Evolutionary conservation across 2,329 filamentous ascomycete genomes (phyloP), one percentile per base, ranked within the genome.

Genomic region (Monosporascus cannonballus): DNA sequence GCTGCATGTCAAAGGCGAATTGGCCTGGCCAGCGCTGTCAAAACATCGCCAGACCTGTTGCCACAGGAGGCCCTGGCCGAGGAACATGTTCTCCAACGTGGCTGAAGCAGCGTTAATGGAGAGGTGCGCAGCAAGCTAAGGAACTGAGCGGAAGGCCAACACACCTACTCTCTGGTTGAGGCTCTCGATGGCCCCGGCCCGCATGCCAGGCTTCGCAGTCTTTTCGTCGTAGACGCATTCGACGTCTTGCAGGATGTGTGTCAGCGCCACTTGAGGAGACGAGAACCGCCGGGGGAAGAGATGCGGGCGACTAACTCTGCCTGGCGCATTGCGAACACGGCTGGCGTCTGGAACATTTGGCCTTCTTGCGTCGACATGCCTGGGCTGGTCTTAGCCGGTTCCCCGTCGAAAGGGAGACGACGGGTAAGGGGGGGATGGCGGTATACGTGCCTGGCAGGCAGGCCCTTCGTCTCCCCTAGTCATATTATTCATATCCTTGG

Each of bases 291-390:
- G 25, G 20, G 18, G 17, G n/a, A 24, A 25, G 8, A 41, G 36
- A 8, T 18, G 14, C 22, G 6, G 18, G 3, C 8, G 37, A 59
- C 61, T 56, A 49, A 64, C 61, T 66, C 54, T 67, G 67, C 37
- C 65, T 59, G 3, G 65, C 56, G 49, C 73, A 76, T 48, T 73
- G 69, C 1, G 71, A 69, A 54, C 74, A 76, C 7, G 74, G 73
- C 47, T 73, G 69, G 27, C 65, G 61, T 22, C 73, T 63, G 25
- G 71, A 70, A 59, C 74, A 76, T 44, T 71, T 73, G 17, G 73
- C 69, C 49, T 77, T 76, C 57, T 73, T 74, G 49, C 68, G 72
- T 4, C 73, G 70, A 58, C 74, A 77, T 0, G 70, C 66, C 50
- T 74, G 71, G 22, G 22, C 22, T 24, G 22, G 22, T 24, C 22